Percentiles rank a stretch among this genome's conserved stretches.
Conservation (phyloP, 2,329 filamentous ascomycete species). For the Dactylonectria macrodidyma region DNA sequence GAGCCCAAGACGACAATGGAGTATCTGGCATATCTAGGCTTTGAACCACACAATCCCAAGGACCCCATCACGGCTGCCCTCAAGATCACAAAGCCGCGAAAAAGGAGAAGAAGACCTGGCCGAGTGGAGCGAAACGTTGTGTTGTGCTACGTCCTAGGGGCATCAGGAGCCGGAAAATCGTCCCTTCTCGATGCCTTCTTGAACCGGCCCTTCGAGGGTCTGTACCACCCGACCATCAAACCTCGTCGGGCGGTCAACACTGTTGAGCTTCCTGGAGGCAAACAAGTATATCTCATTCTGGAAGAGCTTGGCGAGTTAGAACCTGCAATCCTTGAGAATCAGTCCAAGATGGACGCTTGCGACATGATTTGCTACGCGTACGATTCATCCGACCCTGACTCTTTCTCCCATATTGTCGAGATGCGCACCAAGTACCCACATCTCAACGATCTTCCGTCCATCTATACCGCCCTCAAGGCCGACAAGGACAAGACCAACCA, state of each 20-base stretch:
- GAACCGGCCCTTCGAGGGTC: constrained; percentile 85
- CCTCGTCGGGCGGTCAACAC: constrained; percentile 95
- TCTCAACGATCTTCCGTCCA: constrained; percentile 88
- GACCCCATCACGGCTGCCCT: constrained; percentile 86
- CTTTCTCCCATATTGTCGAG: constrained; percentile 91
- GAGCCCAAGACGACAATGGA: constrained; percentile 95
- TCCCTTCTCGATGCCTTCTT: constrained; percentile 92
- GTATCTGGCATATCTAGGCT: constrained; percentile 96
- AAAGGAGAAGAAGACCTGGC: constrained; percentile 84
- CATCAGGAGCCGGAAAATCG: constrained; percentile 90
- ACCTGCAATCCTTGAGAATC: constrained; percentile 93
- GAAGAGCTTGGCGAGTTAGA: constrained; percentile 97
- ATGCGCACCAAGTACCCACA: constrained; percentile 85
- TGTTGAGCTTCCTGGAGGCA: constrained; percentile 94
- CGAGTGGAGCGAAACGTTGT: constrained; percentile 96
- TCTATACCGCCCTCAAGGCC: constrained; percentile 95
- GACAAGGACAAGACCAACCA: constrained; percentile 98
- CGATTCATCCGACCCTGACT: constrained; percentile 96
- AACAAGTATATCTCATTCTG: constrained; percentile 96
- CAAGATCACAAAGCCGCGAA: constrained; percentile 93
- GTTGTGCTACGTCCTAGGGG: constrained; percentile 91
- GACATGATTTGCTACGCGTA: constrained; percentile 97
- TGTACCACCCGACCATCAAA: constrained; percentile 95
- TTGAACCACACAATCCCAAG: constrained; percentile 84
- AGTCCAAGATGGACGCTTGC: constrained; percentile 89